A percentile compares a stretch with the other conserved stretches of the same genome.
phyloP scores from a whole-genome alignment of 140 eudicot genomes.

The Erigeron philadelphicus region DNA sequence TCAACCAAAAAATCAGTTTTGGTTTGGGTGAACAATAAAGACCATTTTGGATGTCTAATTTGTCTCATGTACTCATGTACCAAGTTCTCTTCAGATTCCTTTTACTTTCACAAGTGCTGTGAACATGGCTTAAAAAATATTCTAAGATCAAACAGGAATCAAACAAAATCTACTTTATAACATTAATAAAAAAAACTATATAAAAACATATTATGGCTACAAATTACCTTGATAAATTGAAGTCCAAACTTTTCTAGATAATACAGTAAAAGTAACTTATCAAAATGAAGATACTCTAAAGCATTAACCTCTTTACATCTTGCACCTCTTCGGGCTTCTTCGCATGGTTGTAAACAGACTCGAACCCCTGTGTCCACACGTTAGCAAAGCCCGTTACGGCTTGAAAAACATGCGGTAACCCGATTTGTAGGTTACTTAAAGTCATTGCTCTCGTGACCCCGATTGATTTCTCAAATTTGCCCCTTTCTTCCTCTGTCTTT shows the following conservation, averaged over 20 bases:
- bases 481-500: slow-evolving; percentile 82
- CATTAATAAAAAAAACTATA: neutral
- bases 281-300: slow-evolving; percentile 16
- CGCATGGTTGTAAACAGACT: slow-evolving; percentile 74
- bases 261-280: too few relatives aligned
- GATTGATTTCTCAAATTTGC: slow-evolving; percentile 60
- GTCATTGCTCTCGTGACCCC: slow-evolving; percentile 74
- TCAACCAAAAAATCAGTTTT: too few relatives aligned
- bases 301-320: slow-evolving; percentile 62
- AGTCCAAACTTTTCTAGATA: neutral
- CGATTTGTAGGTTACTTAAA: slow-evolving; percentile 75
- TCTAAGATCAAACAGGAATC: neutral
- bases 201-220: neutral
- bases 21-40: neutral
- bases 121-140: neutral
- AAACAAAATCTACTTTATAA: neutral
- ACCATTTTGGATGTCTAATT: neutral
- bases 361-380: slow-evolving; percentile 80
- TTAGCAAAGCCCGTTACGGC: slow-evolving; percentile 89
- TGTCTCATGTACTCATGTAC: neutral
- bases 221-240: neutral
- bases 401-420: slow-evolving; percentile 86
- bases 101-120: neutral
- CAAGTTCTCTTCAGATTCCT: neutral
- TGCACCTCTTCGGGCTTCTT: slow-evolving; percentile 48